Evolutionary conservation across 1,284 basidiomycete genomes (phyloP), one percentile per base, ranked within the genome.

Genomic region (Microbotryum scabiosae): DNA sequence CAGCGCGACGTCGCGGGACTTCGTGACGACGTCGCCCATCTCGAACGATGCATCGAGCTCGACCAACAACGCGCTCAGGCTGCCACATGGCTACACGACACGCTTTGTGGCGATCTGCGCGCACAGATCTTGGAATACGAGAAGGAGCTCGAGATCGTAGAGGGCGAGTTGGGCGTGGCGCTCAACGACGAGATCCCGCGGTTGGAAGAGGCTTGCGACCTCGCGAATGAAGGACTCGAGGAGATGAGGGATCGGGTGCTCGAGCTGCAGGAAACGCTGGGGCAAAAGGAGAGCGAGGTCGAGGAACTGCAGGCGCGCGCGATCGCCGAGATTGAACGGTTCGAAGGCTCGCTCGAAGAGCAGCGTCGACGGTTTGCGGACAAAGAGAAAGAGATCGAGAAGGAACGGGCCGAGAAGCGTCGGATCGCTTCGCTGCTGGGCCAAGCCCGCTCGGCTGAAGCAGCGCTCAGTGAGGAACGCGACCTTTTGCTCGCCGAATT

Each of bases 1-100:
- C 26, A 23, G 61, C 36, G 65, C 21, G 65, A 67, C 26, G 26
- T 32, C 2, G 36, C n/a, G 2, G 63, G 60, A 12, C 25, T 67
- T 30, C 25, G 54, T 21, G 54, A 61, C 2, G 54, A 61, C 2
- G 52, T 67, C 4, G 53, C 25, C 25, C 25, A 28, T 25, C 51
- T 52, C 30, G 23, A 52, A 12, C 51, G 51, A 52, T 52, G n/a
- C n/a, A 10, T 23, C n/a, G 20, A 30, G 30, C 14, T 41, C 36
- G 36, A 41, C 36, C 36, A 41, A 41, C 36, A 41, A 41, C 36
- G 36, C 16, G 36, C 36, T 18, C 36, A 41, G 14, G 36, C 36
- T 41, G 36, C 36, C 16, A 41, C 36, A 18, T 41, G 36, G 36
- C 36, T 41, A 18, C 36, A 41, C 36, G 14, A 41, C 5, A 41